Percentiles rank a stretch among this genome's conserved stretches.
Evolutionary conservation across 352 stramenopile genomes (phyloP).

Genomic region (Globisporangium camurandrum): DNA sequence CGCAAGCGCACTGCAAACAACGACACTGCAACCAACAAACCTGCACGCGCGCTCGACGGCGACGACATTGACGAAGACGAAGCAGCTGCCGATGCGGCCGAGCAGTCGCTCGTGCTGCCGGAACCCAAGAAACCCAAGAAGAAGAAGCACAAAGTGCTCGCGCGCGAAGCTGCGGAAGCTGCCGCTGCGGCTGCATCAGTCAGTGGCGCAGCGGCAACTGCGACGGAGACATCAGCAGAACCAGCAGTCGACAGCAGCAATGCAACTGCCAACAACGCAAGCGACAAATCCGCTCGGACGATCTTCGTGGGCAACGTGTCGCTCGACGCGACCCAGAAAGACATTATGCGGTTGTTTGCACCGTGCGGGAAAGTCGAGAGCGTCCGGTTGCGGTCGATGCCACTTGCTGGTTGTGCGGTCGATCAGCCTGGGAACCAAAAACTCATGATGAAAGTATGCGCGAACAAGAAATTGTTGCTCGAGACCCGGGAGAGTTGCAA

Average conservation of each 20-base stretch:
- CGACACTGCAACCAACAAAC: conserved; percentile 12
- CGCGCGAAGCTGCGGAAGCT: conserved; percentile 4
- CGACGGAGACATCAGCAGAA: too few species aligned
- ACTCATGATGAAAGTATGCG: conserved; percentile 88
- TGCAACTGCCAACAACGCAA: too few species aligned
- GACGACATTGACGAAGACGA: not conserved
- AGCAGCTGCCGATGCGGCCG: not conserved
- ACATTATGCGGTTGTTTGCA: conserved; percentile 78
- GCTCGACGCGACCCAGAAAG: conserved; percentile 70
- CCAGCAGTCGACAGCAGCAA: too few species aligned
- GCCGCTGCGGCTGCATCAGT: conserved; percentile 5
- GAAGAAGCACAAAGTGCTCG: conserved; percentile 26
- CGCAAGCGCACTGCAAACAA: conserved; percentile 8
- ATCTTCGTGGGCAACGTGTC: conserved; percentile 92
- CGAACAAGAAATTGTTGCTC: conserved; percentile 82
- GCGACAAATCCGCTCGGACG: conserved; percentile 69
- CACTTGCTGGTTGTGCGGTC: conserved; percentile 78
- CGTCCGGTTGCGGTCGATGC: conserved; percentile 81
- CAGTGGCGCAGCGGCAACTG: too few species aligned
- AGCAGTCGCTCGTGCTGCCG: not conserved
- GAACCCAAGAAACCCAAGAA: conserved; percentile 31
- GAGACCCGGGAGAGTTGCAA: conserved; percentile 88
- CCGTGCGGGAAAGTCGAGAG: conserved; percentile 81
- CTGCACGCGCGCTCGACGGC: not conserved
- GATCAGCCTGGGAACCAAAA: conserved; percentile 87